These are phyloP conservation scores for Groenewaldozyma auringiensis DNA, from an alignment of 1,139 yeast genomes.

Conservation along the genomic window DNA sequence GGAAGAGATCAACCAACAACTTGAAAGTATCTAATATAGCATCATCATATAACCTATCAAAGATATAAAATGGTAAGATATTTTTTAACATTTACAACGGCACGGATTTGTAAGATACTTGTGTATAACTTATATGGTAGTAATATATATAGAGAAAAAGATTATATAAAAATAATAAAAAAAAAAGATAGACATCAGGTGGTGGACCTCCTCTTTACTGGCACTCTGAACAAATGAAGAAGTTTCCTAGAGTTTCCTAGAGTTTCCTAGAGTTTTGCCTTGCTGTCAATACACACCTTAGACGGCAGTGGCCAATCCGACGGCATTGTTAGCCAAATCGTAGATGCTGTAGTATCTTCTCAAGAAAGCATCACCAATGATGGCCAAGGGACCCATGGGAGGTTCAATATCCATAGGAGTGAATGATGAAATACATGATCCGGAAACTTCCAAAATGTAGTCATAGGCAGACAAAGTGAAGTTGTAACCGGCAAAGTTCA, in stretches of 20 bases:
- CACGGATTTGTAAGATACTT: no score
- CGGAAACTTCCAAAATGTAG: constrained; percentile 87
- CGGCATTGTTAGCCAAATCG: constrained; percentile 82
- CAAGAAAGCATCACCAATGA: constrained; percentile 94
- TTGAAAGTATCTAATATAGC: constrained; percentile 77
- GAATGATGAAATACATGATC: constrained; percentile 91
- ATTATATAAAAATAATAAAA: not conserved
- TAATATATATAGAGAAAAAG: no score
- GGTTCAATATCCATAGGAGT: constrained; percentile 97
- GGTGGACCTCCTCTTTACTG: no score
- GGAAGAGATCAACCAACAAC: constrained; percentile 89
- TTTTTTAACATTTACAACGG: no score
- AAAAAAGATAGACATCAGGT: no score
- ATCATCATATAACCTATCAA: not conserved
- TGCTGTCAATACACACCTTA: constrained; percentile 2
- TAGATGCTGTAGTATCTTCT: constrained; percentile 91
- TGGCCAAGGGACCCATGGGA: constrained; percentile 93
- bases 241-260: no score
- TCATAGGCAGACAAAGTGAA: constrained; percentile 83
- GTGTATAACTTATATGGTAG: no score
- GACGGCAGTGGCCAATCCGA: constrained; percentile 67
- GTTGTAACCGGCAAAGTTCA: constrained; percentile 81
- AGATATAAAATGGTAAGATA: not conserved
- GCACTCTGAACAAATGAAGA: no score
- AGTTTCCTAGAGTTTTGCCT: no score